These are phyloP conservation scores for Boletus insuetus DNA, from an alignment of 768 basidiomycete genomes.

Conservation along the genomic window DNA sequence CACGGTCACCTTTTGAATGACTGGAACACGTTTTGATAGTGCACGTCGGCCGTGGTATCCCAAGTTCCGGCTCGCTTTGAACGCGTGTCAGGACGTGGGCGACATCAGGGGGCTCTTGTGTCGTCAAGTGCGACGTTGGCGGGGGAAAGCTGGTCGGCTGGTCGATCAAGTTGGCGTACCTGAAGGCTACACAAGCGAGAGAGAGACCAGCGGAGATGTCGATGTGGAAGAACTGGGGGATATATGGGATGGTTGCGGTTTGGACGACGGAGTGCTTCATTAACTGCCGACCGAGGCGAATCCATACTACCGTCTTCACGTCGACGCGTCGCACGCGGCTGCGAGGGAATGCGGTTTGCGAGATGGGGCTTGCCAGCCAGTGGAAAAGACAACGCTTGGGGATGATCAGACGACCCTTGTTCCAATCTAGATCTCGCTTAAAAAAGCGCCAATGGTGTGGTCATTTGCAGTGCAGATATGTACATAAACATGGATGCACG, in stretches of 20 bases:
- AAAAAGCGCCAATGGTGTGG: too few relatives aligned
- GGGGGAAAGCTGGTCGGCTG: conserved; percentile 33
- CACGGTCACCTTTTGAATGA: too few relatives aligned
- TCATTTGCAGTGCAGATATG: too few relatives aligned
- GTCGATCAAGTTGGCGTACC: not conserved
- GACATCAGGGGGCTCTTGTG: conserved; percentile 47
- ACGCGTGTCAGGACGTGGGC: conserved; percentile 40
- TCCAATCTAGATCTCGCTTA: not conserved
- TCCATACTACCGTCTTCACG: not conserved
- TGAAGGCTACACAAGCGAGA: not conserved
- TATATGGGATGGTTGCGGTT: not conserved
- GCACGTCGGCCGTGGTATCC: conserved; percentile 53
- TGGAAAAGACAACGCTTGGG: not conserved
- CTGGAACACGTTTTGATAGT: conserved; percentile 16
- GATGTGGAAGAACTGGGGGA: conserved; percentile 4
- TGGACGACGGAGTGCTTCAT: not conserved
- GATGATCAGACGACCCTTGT: not conserved
- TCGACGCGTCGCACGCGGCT: not conserved
- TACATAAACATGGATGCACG: too few relatives aligned
- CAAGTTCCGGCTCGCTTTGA: conserved; percentile 50
- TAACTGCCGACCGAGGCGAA: not conserved
- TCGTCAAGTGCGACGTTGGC: conserved; percentile 48
- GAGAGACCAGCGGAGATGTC: not conserved
- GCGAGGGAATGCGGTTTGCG: not conserved
- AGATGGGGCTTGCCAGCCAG: not conserved